These are phyloP conservation scores for Nasturtium officinale DNA, from an alignment of 345 rosid genomes.

Conservation along the genomic window DNA sequence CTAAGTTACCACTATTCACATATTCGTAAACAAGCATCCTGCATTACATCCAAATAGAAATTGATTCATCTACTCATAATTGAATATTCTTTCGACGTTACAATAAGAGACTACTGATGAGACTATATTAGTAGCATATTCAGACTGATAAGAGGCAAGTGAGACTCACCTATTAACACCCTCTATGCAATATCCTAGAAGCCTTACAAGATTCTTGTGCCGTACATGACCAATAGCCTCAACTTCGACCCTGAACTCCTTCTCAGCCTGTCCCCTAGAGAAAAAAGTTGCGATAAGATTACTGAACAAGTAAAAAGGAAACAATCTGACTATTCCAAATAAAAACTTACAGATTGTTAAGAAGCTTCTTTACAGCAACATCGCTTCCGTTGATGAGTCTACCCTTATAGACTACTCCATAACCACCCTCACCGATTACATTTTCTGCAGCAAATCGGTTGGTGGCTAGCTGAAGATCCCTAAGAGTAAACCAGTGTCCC, in stretches of 20 bases:
- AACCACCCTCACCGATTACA: conserved; percentile 97
- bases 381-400: conserved; percentile 83
- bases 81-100: neutral
- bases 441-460: conserved; percentile 71
- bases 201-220: conserved; percentile 92
- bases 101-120: neutral
- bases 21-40: conserved; percentile 90
- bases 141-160: conserved; percentile 17
- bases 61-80: neutral
- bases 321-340: conserved; percentile 18
- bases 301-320: conserved; percentile 12
- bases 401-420: conserved; percentile 91
- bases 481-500: conserved; percentile 99
- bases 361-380: conserved; percentile 97
- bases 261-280: conserved; percentile 95
- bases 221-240: conserved; percentile 98
- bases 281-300: conserved; percentile 9
- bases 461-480: conserved; percentile 92
- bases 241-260: conserved; percentile 95
- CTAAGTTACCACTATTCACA: conserved; percentile 86
- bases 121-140: conserved; percentile 9
- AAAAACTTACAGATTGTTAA: conserved; percentile 78
- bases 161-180: conserved; percentile 78
- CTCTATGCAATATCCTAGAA: conserved; percentile 90
- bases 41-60: conserved; percentile 20